A percentile compares a stretch with the other conserved stretches of the same genome.
These are phyloP conservation scores for Aspergillus novoparasiticus DNA, from an alignment of 2,329 filamentous ascomycete species.

Conservation along the genomic window DNA sequence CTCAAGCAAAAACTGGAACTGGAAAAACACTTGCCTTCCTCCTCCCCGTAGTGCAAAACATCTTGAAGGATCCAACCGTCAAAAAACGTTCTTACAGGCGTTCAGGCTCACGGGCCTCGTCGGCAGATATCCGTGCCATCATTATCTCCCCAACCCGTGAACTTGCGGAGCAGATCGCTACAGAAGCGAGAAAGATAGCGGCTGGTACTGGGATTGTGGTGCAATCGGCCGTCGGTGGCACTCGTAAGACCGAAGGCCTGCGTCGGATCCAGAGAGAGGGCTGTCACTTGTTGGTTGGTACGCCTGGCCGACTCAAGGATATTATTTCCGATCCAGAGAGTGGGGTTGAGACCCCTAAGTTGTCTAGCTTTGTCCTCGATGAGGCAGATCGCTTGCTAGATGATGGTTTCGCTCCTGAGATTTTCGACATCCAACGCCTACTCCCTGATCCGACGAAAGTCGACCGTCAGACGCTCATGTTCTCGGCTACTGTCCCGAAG, in stretches of 20 bases:
- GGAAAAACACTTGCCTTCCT: slow-evolving; percentile 96
- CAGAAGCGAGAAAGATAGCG: slow-evolving; percentile 72
- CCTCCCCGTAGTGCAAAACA: slow-evolving; percentile 78
- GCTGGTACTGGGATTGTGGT: slow-evolving; percentile 67
- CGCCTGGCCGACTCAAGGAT: slow-evolving; percentile 84
- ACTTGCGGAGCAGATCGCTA: slow-evolving; percentile 65
- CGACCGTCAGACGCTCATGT: slow-evolving; percentile 87
- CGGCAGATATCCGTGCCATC: slow-evolving; percentile 59
- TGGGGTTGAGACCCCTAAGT: slow-evolving; percentile 64
- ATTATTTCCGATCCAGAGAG: slow-evolving; percentile 68
- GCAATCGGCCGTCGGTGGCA: slow-evolving; percentile 87
- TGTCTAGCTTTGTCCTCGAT: slow-evolving; percentile 64
- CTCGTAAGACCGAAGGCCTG: slow-evolving; percentile 72
- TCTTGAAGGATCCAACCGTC: slow-evolving; percentile 68
- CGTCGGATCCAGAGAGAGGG: slow-evolving; percentile 69
- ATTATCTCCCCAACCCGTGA: slow-evolving; percentile 66
- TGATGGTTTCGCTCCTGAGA: slow-evolving; percentile 67
- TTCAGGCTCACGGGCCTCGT: slow-evolving; percentile 1
- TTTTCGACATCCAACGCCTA: slow-evolving; percentile 60
- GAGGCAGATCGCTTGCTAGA: slow-evolving; percentile 70
- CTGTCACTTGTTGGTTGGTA: slow-evolving; percentile 88
- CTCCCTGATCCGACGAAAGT: slow-evolving; percentile 67
- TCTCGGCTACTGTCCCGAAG: slow-evolving; percentile 87
- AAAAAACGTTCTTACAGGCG: slow-evolving; percentile 28
- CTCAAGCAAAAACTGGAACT: slow-evolving; percentile 94